Conservation (phyloP, 495 filamentous ascomycete genomes). For the Aspergillus coremiiformis region DNA sequence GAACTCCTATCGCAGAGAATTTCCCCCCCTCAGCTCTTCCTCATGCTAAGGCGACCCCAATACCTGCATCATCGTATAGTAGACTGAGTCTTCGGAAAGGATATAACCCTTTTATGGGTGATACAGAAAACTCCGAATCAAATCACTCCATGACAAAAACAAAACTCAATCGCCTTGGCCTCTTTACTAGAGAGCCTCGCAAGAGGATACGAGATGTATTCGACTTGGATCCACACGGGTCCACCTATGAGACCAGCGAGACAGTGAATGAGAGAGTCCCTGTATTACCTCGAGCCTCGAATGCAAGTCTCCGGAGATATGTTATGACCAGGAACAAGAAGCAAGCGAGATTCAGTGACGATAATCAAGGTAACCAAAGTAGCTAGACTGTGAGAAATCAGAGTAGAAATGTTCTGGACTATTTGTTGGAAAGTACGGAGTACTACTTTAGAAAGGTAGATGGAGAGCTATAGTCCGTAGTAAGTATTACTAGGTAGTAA, state of each 20-base stretch:
- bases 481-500: too few species aligned
- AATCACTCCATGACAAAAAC: neutral
- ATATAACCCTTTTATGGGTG: neutral
- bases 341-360: neutral
- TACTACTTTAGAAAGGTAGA: too few species aligned
- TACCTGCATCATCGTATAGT: neutral
- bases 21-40: neutral
- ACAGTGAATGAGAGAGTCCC: neutral
- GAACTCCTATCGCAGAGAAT: neutral
- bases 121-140: neutral
- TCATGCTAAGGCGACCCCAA: neutral
- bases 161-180: constrained; percentile 1
- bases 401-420: neutral
- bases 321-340: neutral
- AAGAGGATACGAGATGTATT: constrained; percentile 7
- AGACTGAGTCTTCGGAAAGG: neutral
- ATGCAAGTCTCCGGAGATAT: constrained; percentile 8
- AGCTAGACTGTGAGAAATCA: neutral
- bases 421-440: too few species aligned
- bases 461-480: too few species aligned
- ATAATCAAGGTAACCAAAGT: neutral
- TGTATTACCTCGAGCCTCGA: constrained; percentile 9
- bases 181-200: neutral
- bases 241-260: neutral
- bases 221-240: constrained; percentile 2